phyloP scores from a whole-genome alignment of 345 rosid genomes.

The Camelina laxa region DNA sequence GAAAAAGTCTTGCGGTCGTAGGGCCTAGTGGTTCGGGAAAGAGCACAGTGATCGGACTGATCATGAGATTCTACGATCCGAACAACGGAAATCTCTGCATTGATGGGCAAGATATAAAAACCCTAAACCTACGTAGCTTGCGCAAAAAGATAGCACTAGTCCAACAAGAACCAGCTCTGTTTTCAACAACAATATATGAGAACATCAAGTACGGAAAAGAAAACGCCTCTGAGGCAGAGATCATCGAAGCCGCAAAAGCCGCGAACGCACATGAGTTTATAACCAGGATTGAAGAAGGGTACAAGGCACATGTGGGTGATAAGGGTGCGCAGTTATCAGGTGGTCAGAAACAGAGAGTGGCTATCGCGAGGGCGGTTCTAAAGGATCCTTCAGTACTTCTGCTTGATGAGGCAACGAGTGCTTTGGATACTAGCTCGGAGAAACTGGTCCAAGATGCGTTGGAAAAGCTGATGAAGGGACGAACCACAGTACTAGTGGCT shows the following conservation, averaged over 20 bases:
- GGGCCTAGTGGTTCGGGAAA: constrained; percentile 89
- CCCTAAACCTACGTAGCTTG: constrained; percentile 65
- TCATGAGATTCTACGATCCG: constrained; percentile 79
- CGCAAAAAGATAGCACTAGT: constrained; percentile 68
- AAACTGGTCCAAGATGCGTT: constrained; percentile 77
- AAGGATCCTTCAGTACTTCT: constrained; percentile 79
- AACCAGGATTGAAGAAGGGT: constrained; percentile 75
- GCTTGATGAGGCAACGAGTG: constrained; percentile 87
- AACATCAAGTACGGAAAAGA: constrained; percentile 79
- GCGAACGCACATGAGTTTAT: constrained; percentile 85
- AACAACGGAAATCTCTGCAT: constrained; percentile 55
- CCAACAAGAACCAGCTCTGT: constrained; percentile 86
- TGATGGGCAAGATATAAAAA: constrained; percentile 61
- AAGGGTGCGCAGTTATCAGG: constrained; percentile 84
- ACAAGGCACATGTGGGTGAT: constrained; percentile 74
- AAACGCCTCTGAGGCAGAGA: constrained; percentile 70
- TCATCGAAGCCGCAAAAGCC: constrained; percentile 69
- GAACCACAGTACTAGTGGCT: constrained; percentile 81
- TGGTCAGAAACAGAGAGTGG: constrained; percentile 89
- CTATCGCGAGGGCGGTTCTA: constrained; percentile 77
- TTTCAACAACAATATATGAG: constrained; percentile 71
- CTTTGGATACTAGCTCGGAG: constrained; percentile 75
- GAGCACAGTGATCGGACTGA: constrained; percentile 71
- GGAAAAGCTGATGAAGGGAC: constrained; percentile 71
- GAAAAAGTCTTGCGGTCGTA: constrained; percentile 77